Evolutionary conservation across 805 yeast species (phyloP), one percentile per base, ranked within the genome.

Genomic region (Tetrapisispora taiwanensis): DNA sequence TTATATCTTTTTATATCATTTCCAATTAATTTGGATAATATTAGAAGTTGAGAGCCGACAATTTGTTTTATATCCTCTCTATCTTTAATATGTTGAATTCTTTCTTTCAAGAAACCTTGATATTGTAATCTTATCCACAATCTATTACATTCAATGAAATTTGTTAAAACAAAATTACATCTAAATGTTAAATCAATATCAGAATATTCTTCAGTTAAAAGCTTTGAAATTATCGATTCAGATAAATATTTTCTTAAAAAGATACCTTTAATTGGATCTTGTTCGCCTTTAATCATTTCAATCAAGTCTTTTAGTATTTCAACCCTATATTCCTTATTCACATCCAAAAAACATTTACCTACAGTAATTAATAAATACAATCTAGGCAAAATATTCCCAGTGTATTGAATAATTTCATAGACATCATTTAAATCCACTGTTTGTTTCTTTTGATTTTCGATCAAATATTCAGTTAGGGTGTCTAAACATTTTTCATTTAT

Each of bases 211-310:
- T 44, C 26, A 14, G 48, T 50, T 15, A 48, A 36, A 7, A 70
- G 66, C 12, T 67, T 48, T 15, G 64, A 47, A 34, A 54, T 58
- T 50, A 88, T 83, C 14, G 86, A 82, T 60, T 90, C 97, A 4
- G 88, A 79, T 32, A 92, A 67, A 62, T 87, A 92, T 67, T 92
- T 89, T 39, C 98, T 71, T 54, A 92, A 67, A 60, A 92, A 92
- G 48, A 92, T 68, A 1, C 98, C 98, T 46, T 96, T 71, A 27
- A 87, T 77, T 1, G 98, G 98, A 57, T 87, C 90, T 63, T 92
- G 98, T 2, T 90, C 95, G 14, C 97, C 98, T 34, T 95, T 75
- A 51, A 95, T 82, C 98, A 92, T 92, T 63, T 92, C 98, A 55
- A 90, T 81, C 95, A 92, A 83, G 60, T 92, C 98, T 62, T 84